Evolutionary conservation across 257 asterid genomes (phyloP).

Genomic region (Solanum bulbocastanum): DNA sequence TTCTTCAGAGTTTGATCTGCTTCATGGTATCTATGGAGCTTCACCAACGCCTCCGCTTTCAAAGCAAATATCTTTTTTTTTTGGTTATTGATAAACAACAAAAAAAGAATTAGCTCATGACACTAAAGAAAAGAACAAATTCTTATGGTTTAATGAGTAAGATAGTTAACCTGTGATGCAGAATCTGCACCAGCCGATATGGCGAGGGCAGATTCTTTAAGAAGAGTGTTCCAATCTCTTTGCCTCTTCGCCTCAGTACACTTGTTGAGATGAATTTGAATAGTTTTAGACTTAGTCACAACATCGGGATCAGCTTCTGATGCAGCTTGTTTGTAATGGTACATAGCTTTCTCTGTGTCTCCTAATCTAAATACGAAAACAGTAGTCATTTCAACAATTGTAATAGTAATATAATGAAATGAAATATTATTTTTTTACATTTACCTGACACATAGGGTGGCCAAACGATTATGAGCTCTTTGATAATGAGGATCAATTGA

Average conservation of each 20-base stretch:
- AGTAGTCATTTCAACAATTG: not conserved
- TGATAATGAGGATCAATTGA: conserved; percentile 64
- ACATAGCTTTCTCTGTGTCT: conserved; percentile 57
- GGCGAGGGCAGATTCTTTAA: conserved; percentile 46
- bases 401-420: not conserved
- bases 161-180: conserved; percentile 54
- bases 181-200: conserved; percentile 74
- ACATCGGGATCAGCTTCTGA: conserved; percentile 74
- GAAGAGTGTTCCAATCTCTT: conserved; percentile 49
- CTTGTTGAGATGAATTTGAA: conserved; percentile 36
- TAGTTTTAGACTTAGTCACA: conserved; percentile 34
- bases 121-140: not conserved
- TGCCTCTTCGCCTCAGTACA: conserved; percentile 59
- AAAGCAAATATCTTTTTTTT: conserved; percentile 58
- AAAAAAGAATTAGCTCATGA: not conserved
- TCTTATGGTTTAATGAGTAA: not conserved
- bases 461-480: conserved; percentile 77
- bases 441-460: conserved; percentile 61
- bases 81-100: not conserved
- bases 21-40: conserved; percentile 58
- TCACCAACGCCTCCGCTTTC: conserved; percentile 66
- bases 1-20: conserved; percentile 50
- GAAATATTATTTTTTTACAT: too few species aligned
- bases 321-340: conserved; percentile 68
- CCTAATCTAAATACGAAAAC: conserved; percentile 40